Base-by-base conservation (phyloP, 345 rosid species). In the Raphanus sativus region DNA sequence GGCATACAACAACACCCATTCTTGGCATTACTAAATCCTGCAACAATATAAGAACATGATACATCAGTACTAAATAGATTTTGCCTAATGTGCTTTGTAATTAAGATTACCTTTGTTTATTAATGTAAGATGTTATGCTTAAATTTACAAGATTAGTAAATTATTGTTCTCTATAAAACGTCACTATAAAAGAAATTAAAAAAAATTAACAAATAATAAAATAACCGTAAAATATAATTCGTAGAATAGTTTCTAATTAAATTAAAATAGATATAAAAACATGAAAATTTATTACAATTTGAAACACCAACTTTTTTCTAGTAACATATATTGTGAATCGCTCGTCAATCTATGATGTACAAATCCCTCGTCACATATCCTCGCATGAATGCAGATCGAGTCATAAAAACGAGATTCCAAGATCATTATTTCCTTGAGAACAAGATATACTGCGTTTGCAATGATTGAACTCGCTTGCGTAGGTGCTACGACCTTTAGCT, bases 371-470 rank as follows among this genome's bases (percentile, higher is more conserved):
- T 77, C 16, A 81, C 0, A 50, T 50, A 50, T 48, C 81, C 56
- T 69, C 82, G 85, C 0, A 40, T 0, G 12, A 13, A 4, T 59
- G 90, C 76, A 15, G 67, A 13, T 5, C 74, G 85, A 21, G 82
- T 63, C 0, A 10, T 7, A 60, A 83, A 87, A 67, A 90, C n/a
- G 83, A 81, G 71, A 81, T 78, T 21, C 87, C 93, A 24, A 90
- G 68, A 86, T 90, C 96, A 55, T 89, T 79, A 71, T 85, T 89
- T 56, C 93, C 88, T 17, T 83, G 65, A 13, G 85, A 83, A 86
- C 67, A 2, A 86, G 32, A 76, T 67, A 74, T 13, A 89, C 21
- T 61, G 85, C 81, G 2, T 84, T 85, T 45, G 69, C 36, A 34
- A 89, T 4, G 10, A 86, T 82, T 4, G 42, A 5, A 0, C 65